phyloP scores from a whole-genome alignment of 306 rosid species.

The Argentina anserina region DNA sequence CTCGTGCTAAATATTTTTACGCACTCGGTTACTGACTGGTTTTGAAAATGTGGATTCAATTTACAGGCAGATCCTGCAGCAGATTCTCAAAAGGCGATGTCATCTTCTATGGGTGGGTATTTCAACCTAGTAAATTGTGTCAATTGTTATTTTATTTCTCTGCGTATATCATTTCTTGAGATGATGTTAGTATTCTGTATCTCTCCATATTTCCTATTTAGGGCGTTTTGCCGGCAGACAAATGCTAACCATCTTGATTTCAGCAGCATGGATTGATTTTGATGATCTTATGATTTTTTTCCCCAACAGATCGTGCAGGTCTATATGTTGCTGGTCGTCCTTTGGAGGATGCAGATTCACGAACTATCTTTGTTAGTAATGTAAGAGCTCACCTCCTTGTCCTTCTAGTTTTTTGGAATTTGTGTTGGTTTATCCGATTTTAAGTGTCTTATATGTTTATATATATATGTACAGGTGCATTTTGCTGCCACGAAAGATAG shows the following conservation, averaged over 20 bases:
- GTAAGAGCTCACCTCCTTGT: conserved; percentile 43
- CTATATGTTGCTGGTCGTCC: conserved; percentile 52
- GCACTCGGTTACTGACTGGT: not conserved
- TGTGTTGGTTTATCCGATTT: not conserved
- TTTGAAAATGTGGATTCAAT: conserved; percentile 21
- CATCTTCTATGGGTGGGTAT: conserved; percentile 52
- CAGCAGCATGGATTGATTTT: not conserved
- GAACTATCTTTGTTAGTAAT: conserved; percentile 89
- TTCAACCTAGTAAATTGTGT: conserved; percentile 6
- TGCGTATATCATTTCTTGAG: not conserved
- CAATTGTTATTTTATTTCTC: not conserved
- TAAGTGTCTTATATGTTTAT: not conserved
- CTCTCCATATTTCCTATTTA: not conserved
- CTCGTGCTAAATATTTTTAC: conserved; percentile 8
- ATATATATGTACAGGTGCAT: conserved; percentile 60
- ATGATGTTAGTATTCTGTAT: not conserved
- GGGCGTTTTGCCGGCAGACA: no score
- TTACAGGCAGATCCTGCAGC: conserved; percentile 48
- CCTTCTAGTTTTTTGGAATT: not conserved
- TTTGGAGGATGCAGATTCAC: conserved; percentile 75
- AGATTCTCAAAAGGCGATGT: conserved; percentile 48
- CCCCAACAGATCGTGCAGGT: conserved; percentile 40
- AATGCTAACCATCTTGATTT: not conserved
- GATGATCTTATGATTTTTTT: not conserved
- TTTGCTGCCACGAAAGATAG: conserved; percentile 93